Conservation (phyloP, 2,329 filamentous ascomycete species). For the Fusarium torulosum region DNA sequence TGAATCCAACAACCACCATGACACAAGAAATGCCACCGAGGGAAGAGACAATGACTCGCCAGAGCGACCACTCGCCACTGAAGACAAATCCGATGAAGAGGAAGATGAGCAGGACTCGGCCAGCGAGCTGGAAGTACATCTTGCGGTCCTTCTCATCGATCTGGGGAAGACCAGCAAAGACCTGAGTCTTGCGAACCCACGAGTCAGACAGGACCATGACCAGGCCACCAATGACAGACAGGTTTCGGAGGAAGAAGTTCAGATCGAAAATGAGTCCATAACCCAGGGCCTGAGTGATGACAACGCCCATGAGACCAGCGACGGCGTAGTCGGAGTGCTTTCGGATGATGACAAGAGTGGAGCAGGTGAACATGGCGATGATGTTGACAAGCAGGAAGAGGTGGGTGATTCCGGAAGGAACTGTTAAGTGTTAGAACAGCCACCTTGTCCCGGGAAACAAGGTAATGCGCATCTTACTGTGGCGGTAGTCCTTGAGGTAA, state of each 20-base stretch:
- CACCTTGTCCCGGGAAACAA: background rate
- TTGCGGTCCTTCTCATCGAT: slow-evolving; percentile 99
- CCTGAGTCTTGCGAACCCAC: slow-evolving; percentile 97
- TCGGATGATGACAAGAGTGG: slow-evolving; percentile 87
- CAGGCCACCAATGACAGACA: slow-evolving; percentile 95
- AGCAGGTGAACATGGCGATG: slow-evolving; percentile 85
- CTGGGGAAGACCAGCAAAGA: slow-evolving; percentile 91
- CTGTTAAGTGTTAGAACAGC: slow-evolving; percentile 61
- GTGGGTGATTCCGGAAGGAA: slow-evolving; percentile 89
- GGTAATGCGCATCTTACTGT: slow-evolving; percentile 74
- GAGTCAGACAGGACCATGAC: slow-evolving; percentile 98
- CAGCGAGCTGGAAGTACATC: slow-evolving; percentile 99
- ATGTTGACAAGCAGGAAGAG: slow-evolving; percentile 93
- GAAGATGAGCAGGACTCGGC: slow-evolving; percentile 95
- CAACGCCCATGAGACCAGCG: slow-evolving; percentile 87
- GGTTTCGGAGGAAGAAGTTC: slow-evolving; percentile 99
- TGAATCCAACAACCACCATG: slow-evolving; percentile 99
- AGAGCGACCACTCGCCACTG: slow-evolving; percentile 91
- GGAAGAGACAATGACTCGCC: slow-evolving; percentile 85
- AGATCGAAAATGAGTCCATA: slow-evolving; percentile 99
- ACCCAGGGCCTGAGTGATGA: slow-evolving; percentile 92
- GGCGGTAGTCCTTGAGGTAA: slow-evolving; percentile 91
- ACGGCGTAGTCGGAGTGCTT: slow-evolving; percentile 96
- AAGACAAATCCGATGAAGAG: slow-evolving; percentile 97
- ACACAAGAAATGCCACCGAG: slow-evolving; percentile 91